Base-by-base conservation (phyloP, 495 filamentous ascomycete genomes). In the Lasiosphaeria miniovina region DNA sequence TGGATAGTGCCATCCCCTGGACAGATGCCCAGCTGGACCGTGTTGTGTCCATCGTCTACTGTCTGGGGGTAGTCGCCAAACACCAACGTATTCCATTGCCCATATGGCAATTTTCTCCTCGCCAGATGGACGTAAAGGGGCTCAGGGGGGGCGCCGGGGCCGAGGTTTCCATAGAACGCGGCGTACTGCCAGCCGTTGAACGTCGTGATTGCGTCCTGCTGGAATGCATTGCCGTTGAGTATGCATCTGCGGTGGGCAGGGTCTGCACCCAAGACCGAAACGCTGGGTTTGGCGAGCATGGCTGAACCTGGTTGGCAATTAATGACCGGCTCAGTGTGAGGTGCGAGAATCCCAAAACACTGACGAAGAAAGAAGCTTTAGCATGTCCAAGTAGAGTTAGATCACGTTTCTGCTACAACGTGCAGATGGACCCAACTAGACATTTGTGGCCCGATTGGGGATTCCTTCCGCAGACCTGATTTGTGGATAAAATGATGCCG, bases 41-140 rank as follows among this genome's bases (percentile, higher is more conserved):
- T 80, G 49, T 82, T 82, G 55, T 82, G 79, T 0, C 71, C 75
- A 52, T 82, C 79, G 38, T 81, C 73, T 2, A 71, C 70, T 4
- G 75, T 80, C 61, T 82, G 78, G 14, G 72, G 62, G 57, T 82
- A 82, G 65, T 80, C 79, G 1, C 66, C 64, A n/a, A 82, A 74
- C 24, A 70, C 65, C 15, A 77, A 36, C 6, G 74, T 71, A 58
- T 82, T 69, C 79, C 79, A 81, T 0, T 34, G 49, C 0, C 71
- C 64, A 1, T 52, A 52, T 2, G 70, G 70, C 7, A 81, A 68
- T 43, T 70, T 64, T 49, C 79, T 64, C 45, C 79, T 72, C 11
- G 74, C 74, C 0, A 81, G 58, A 24, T 76, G 75, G 63, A 82
- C 64, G 49, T 70, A 78, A 1, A 78, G 54, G 49, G 73, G 70